Conservation (phyloP, 768 basidiomycete species). For the Hygrocybe coccinea region DNA sequence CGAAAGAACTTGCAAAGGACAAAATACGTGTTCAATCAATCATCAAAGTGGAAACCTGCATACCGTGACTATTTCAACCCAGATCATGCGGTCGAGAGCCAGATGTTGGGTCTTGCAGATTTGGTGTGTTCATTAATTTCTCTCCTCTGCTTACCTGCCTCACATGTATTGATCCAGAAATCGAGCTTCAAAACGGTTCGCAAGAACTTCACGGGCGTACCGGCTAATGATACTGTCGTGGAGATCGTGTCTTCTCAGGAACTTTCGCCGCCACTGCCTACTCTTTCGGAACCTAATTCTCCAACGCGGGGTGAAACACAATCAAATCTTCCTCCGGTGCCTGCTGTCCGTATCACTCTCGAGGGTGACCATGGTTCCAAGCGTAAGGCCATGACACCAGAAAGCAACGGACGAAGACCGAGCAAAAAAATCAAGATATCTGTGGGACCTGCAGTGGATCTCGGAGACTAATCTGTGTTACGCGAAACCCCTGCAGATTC, state of each 20-base stretch:
- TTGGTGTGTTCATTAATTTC: conserved; percentile 38
- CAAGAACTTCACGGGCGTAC: conserved; percentile 5
- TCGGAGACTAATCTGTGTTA: conserved; percentile 51
- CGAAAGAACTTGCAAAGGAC: conserved; percentile 53
- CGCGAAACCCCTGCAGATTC: not conserved
- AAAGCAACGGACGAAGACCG: conserved; percentile 30
- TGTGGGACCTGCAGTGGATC: conserved; percentile 60
- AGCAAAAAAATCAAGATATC: conserved; percentile 72
- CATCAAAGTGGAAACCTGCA: conserved; percentile 38
- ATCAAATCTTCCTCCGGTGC: not conserved
- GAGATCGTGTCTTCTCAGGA: conserved; percentile 1
- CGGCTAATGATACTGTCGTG: conserved; percentile 1
- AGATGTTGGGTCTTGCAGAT: conserved; percentile 55
- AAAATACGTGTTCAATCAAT: conserved; percentile 53
- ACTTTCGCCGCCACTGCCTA: conserved; percentile 6
- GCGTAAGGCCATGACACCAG: conserved; percentile 20
- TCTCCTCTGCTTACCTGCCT: conserved; percentile 4
- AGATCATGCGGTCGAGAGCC: conserved; percentile 52
- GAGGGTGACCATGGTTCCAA: not conserved
- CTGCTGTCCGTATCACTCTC: not conserved
- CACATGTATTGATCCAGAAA: conserved; percentile 6
- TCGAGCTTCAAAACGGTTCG: conserved; percentile 7
- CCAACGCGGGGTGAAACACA: conserved; percentile 43
- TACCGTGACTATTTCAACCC: conserved; percentile 72
- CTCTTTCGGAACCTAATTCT: conserved; percentile 12